A percentile compares a stretch with the other conserved stretches of the same genome.
These are phyloP conservation scores for Russula sp. DNA, from an alignment of 768 basidiomycete genomes.

Conservation along the genomic window DNA sequence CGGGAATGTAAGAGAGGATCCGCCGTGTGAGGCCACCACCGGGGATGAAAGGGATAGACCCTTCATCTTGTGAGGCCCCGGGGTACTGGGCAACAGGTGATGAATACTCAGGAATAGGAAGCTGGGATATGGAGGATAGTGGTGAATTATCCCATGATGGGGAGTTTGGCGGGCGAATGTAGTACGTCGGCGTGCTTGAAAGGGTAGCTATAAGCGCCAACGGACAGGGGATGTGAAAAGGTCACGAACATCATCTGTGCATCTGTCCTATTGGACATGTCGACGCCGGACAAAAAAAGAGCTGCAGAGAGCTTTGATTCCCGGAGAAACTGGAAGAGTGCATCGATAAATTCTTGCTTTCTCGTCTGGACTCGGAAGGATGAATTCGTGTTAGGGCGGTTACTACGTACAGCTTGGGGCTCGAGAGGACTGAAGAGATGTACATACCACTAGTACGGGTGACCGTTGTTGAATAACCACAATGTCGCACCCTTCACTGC, in stretches of 20 bases:
- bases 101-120: slow-evolving; percentile 56
- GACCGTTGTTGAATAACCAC: slow-evolving; percentile 75
- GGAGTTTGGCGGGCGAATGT: slow-evolving; percentile 47
- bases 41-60: slow-evolving; percentile 66
- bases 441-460: slow-evolving; percentile 75
- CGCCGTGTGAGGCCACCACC: slow-evolving; percentile 72
- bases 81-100: slow-evolving; percentile 46
- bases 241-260: slow-evolving; percentile 67
- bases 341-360: slow-evolving; percentile 64
- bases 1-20: slow-evolving; percentile 49
- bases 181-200: slow-evolving; percentile 62
- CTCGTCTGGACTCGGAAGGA: slow-evolving; percentile 43
- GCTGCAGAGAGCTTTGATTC: slow-evolving; percentile 48
- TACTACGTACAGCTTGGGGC: background rate
- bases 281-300: slow-evolving; percentile 72
- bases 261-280: slow-evolving; percentile 69
- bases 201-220: slow-evolving; percentile 4
- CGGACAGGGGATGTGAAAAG: background rate
- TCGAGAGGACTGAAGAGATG: slow-evolving; percentile 19
- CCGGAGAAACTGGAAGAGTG: slow-evolving; percentile 56
- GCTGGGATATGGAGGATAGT: slow-evolving; percentile 42
- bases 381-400: background rate
- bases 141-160: slow-evolving; percentile 46
- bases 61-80: slow-evolving; percentile 32
- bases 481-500: slow-evolving; percentile 47